These are phyloP conservation scores for Ogataea siamensis DNA, from an alignment of 805 yeast species.

Conservation along the genomic window DNA sequence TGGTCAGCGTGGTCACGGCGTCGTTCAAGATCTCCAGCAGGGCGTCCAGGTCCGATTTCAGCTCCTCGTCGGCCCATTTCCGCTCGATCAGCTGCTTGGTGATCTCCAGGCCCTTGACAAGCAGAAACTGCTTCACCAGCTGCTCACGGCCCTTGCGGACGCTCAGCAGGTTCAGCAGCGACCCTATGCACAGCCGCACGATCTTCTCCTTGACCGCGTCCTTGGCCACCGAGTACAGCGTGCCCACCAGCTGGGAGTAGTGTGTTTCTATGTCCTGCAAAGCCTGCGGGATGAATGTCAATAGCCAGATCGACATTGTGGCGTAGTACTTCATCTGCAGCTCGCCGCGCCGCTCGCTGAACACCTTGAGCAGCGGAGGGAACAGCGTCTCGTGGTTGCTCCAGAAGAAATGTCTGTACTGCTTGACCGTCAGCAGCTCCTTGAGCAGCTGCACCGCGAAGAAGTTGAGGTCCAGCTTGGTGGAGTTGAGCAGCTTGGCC, in stretches of 20 bases:
- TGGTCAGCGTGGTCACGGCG: constrained; percentile 75
- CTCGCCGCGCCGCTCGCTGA: constrained; percentile 45
- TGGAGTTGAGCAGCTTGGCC: constrained; percentile 28
- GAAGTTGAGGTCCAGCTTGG: constrained; percentile 52
- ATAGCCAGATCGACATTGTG: constrained; percentile 77
- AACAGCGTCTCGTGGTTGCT: constrained; percentile 39
- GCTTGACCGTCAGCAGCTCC: constrained; percentile 54
- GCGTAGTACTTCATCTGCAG: constrained; percentile 84
- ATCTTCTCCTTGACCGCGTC: constrained; percentile 90
- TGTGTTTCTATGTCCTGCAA: constrained; percentile 47
- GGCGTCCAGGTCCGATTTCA: constrained; percentile 64
- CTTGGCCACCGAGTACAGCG: constrained; percentile 58
- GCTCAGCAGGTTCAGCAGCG: constrained; percentile 59
- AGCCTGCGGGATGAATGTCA: constrained; percentile 65
- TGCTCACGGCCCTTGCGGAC: constrained; percentile 39
- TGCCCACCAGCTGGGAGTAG: constrained; percentile 54
- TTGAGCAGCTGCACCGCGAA: constrained; percentile 64
- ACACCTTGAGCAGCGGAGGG: constrained; percentile 48
- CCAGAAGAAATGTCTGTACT: constrained; percentile 55
- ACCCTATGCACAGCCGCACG: constrained; percentile 77
- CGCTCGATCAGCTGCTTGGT: constrained; percentile 72
- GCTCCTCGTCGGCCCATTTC: constrained; percentile 94
- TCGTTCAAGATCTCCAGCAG: constrained; percentile 63
- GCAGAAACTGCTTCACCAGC: constrained; percentile 61
- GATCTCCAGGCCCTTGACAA: constrained; percentile 71